Conservation (phyloP, 768 basidiomycete species). For the Leccinum subtestaceum region DNA sequence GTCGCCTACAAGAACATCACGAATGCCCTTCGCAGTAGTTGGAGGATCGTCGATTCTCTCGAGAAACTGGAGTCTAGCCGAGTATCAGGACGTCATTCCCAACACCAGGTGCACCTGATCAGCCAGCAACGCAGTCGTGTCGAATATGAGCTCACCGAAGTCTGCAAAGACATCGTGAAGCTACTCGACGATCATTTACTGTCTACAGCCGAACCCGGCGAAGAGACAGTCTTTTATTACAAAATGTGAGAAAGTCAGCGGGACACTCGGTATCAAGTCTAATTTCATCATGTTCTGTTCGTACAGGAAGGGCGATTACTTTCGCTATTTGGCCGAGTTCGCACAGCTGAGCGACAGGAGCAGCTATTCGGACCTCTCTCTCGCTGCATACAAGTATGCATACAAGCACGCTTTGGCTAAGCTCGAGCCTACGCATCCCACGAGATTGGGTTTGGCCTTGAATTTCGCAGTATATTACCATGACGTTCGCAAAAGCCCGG, state of each 20-base stretch:
- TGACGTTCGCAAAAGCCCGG: slow-evolving; percentile 80
- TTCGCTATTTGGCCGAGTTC: slow-evolving; percentile 87
- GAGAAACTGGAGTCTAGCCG: slow-evolving; percentile 57
- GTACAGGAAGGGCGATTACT: slow-evolving; percentile 82
- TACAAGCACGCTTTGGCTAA: slow-evolving; percentile 78
- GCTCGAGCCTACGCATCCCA: slow-evolving; percentile 78
- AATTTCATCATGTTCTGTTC: slow-evolving; percentile 6
- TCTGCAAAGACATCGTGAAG: slow-evolving; percentile 76
- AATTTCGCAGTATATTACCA: slow-evolving; percentile 96
- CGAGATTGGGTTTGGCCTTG: slow-evolving; percentile 81
- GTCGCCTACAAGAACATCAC: slow-evolving; percentile 91
- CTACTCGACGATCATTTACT: slow-evolving; percentile 61
- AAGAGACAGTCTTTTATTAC: slow-evolving; percentile 86
- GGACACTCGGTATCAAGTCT: background rate
- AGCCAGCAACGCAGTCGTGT: slow-evolving; percentile 71
- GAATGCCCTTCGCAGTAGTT: slow-evolving; percentile 77
- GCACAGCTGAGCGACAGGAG: slow-evolving; percentile 68
- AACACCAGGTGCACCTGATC: slow-evolving; percentile 59
- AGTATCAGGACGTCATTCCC: slow-evolving; percentile 23
- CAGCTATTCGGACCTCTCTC: slow-evolving; percentile 67
- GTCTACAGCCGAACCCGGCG: slow-evolving; percentile 65
- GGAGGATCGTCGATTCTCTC: slow-evolving; percentile 76
- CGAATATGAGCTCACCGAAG: slow-evolving; percentile 70
- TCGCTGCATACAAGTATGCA: slow-evolving; percentile 82
- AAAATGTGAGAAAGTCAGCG: slow-evolving; percentile 62